Base-by-base conservation (phyloP, 352 stramenopile species). In the Globisporangium megalacanthum region DNA sequence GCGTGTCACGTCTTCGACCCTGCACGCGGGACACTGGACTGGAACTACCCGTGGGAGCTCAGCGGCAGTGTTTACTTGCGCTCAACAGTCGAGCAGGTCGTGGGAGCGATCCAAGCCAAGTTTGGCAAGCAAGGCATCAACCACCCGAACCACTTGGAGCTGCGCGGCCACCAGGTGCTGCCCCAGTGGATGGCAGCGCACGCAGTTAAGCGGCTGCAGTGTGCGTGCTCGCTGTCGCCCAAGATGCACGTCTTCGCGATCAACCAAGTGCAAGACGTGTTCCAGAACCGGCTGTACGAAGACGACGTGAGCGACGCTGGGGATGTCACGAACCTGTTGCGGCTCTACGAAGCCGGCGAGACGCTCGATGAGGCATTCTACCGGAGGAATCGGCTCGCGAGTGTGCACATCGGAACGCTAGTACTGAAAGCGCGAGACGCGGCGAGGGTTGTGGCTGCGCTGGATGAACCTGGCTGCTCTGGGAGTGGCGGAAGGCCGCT, bases 31-130 rank as follows among this genome's bases (percentile, higher is more conserved):
- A 31, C 15, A 4, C 64, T 74, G 33, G 87, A 96, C 50, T 96
- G 82, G 82, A 75, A 83, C 44, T 96, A 96, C 57, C 82, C 84
- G 7, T 96, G 85, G 68, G 87, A 96, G 67, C 68, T 96, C 22
- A 94, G 83, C 49, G 83, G 82, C n/a, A 87, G 77, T 3, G 60
- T 96, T 15, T 96, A 96, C 61, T 62, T 62, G 19, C 61, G 57
- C 33, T 37, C 41, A 9, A 72, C 75, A 20, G 69, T 77, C 22
- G 15, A 58, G 33, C 70, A 37, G 42, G 66, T 80, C 41, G 54
- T 82, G 31, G 49, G 53, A 20, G 72, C 39, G 25, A 73, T 77
- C 42, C 54, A 65, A 42, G 51, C 19, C 11, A 54, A 62, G 55
- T 70, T 68, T 36, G 69, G 60, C 5, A 59, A 54, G 10, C 48